Conservation (phyloP, 305 asterid species). For the Fraxinus velutina region DNA sequence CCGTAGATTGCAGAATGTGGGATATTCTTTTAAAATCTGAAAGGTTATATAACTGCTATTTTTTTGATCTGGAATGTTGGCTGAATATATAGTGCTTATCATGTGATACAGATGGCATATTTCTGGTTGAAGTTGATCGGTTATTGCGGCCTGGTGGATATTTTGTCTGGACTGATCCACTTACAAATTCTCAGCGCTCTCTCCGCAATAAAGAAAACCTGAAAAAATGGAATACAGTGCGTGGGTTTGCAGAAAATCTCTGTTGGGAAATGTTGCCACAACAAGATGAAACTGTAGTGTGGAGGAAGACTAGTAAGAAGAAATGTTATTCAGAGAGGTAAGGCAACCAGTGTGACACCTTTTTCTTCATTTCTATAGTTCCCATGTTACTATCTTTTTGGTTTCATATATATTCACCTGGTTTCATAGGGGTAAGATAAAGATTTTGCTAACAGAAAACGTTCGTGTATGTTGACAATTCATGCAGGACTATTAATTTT, state of each 20-base stretch:
- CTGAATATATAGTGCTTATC: neutral
- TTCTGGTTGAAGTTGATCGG: slow-evolving; percentile 83
- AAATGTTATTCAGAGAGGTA: slow-evolving; percentile 74
- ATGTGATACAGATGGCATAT: slow-evolving; percentile 65
- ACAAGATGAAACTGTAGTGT: slow-evolving; percentile 90
- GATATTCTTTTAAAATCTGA: neutral
- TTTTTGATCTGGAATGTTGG: neutral
- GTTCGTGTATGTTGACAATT: neutral
- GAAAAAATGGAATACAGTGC: slow-evolving; percentile 83
- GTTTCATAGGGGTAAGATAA: neutral
- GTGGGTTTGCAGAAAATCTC: slow-evolving; percentile 57
- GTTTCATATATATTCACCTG: neutral
- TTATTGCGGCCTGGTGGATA: slow-evolving; percentile 97
- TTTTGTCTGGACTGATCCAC: slow-evolving; percentile 96
- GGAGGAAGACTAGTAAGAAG: slow-evolving; percentile 84
- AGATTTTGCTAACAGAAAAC: neutral
- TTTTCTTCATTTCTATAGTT: neutral
- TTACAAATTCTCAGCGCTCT: slow-evolving; percentile 62
- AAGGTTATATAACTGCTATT: neutral
- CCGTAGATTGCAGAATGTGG: neutral
- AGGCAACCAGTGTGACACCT: slow-evolving; percentile 12
- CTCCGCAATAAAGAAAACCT: slow-evolving; percentile 67
- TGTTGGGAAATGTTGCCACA: slow-evolving; percentile 94
- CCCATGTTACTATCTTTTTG: neutral
- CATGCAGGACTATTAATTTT: neutral